These are phyloP conservation scores for Malassezia caprae DNA, from an alignment of 1,284 basidiomycete species.

Conservation along the genomic window DNA sequence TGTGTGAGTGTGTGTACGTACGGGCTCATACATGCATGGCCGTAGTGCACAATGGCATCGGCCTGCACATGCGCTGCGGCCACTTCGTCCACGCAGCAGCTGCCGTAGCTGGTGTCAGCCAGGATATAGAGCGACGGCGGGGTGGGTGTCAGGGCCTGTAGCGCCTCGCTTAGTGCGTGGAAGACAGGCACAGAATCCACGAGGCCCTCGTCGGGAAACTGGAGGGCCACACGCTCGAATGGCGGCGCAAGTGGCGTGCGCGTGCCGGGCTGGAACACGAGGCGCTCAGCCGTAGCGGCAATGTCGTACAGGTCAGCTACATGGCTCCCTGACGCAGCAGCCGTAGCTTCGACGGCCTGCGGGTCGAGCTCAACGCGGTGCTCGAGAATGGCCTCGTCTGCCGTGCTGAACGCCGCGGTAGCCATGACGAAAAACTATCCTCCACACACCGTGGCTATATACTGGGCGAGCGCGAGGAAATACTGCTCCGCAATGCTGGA, in stretches of 20 bases:
- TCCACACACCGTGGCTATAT: slow-evolving; percentile 17
- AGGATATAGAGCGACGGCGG: slow-evolving; percentile 65
- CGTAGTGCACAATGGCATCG: slow-evolving; percentile 85
- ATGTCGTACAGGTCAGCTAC: slow-evolving; percentile 38
- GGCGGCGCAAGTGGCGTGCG: slow-evolving; percentile 2
- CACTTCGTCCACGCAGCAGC: slow-evolving; percentile 94
- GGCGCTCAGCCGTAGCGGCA: slow-evolving; percentile 20
- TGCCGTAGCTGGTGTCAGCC: slow-evolving; percentile 94
- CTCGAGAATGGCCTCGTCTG: slow-evolving; percentile 39
- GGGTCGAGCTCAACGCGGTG: slow-evolving; percentile 30
- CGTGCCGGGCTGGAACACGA: background rate
- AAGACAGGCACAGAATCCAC: slow-evolving; percentile 77
- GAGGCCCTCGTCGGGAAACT: slow-evolving; percentile 90
- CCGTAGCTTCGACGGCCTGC: slow-evolving; percentile 29
- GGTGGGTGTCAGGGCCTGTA: slow-evolving; percentile 52
- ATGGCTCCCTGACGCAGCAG: slow-evolving; percentile 23
- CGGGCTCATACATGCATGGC: slow-evolving; percentile 80
- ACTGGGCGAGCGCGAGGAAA: slow-evolving; percentile 47
- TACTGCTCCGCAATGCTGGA: slow-evolving; percentile 72
- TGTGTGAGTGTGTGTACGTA: slow-evolving; percentile 36
- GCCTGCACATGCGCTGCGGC: slow-evolving; percentile 88
- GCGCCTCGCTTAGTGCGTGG: slow-evolving; percentile 51
- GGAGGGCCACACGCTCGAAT: slow-evolving; percentile 57
- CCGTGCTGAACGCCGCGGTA: slow-evolving; percentile 24
- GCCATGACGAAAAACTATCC: slow-evolving; percentile 4